Percentiles rank a stretch among this genome's conserved stretches.
Conservation (phyloP, 2,329 filamentous ascomycete species). For the Rugonectria rugulosa region DNA sequence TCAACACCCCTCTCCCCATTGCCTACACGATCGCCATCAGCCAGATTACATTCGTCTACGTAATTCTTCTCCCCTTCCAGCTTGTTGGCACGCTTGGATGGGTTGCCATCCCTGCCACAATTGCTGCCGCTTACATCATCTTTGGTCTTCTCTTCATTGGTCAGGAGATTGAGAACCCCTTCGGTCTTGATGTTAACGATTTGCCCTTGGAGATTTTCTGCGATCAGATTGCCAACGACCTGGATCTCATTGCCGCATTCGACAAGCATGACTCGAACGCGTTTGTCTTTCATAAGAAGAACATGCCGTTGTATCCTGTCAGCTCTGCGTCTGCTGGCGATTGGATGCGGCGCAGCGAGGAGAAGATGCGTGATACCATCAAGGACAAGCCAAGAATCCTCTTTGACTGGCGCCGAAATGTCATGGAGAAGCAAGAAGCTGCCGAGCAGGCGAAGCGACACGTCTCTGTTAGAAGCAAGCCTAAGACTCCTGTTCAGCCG, state of each 20-base stretch:
- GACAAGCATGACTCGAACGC: slow-evolving; percentile 43
- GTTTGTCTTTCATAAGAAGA: slow-evolving; percentile 47
- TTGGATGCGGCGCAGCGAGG: slow-evolving; percentile 52
- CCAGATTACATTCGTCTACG: slow-evolving; percentile 87
- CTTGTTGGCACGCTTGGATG: slow-evolving; percentile 69
- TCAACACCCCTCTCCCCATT: slow-evolving; percentile 82
- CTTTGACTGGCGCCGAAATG: slow-evolving; percentile 44
- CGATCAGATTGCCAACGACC: slow-evolving; percentile 74
- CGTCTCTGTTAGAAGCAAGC: slow-evolving; percentile 1
- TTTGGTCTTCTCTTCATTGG: slow-evolving; percentile 78
- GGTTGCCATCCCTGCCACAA: slow-evolving; percentile 79
- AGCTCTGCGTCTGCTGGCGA: slow-evolving; percentile 47
- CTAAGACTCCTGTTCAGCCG: not conserved
- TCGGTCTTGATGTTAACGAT: slow-evolving; percentile 85
- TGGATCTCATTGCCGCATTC: slow-evolving; percentile 74
- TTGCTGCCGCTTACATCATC: slow-evolving; percentile 81
- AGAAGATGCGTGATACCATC: slow-evolving; percentile 49
- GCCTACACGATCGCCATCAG: slow-evolving; percentile 86
- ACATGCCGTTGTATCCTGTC: slow-evolving; percentile 66
- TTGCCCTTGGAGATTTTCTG: slow-evolving; percentile 80
- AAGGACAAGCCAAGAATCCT: slow-evolving; percentile 49
- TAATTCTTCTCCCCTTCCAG: slow-evolving; percentile 83
- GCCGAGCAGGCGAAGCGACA: slow-evolving; percentile 7
- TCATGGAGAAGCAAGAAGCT: slow-evolving; percentile 28
- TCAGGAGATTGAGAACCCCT: slow-evolving; percentile 85